Conservation (phyloP, 352 stramenopile species). For the Aphanomyces euteiches region DNA sequence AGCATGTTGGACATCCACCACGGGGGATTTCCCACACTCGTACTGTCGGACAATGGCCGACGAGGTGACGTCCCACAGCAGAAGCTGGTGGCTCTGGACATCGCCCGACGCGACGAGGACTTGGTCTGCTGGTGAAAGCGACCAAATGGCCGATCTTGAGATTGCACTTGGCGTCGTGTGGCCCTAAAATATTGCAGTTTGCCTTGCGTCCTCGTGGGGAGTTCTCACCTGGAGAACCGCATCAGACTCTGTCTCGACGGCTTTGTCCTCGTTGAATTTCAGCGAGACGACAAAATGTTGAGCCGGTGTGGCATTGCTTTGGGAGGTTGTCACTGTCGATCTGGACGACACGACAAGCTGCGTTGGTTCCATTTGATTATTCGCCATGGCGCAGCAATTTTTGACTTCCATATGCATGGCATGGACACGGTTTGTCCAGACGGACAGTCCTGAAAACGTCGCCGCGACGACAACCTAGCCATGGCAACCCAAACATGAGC, state of each 20-base stretch:
- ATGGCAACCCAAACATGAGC: conserved; percentile 16
- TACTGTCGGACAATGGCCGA: conserved; percentile 6
- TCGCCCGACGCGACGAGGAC: conserved; percentile 35
- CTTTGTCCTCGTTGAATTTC: conserved; percentile 3
- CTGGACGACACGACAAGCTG: conserved; percentile 47
- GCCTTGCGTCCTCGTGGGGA: too few species aligned
- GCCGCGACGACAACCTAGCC: conserved; percentile 27
- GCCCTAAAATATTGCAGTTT: conserved; percentile 15
- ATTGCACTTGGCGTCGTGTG: conserved; percentile 45
- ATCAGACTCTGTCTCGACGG: conserved; percentile 31
- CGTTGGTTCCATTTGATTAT: conserved; percentile 33
- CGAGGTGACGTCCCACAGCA: conserved; percentile 34
- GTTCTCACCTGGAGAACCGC: conserved; percentile 28
- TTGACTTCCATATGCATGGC: conserved; percentile 24
- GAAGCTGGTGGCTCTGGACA: conserved; percentile 30
- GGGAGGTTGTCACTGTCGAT: conserved; percentile 19
- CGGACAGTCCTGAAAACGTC: conserved; percentile 31
- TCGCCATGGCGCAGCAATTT: conserved; percentile 21
- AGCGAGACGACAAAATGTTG: conserved; percentile 52
- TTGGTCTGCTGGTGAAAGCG: neutral
- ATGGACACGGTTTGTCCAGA: conserved; percentile 40
- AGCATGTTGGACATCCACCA: conserved; percentile 25
- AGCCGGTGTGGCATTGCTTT: conserved; percentile 23
- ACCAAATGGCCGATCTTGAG: conserved; percentile 48
- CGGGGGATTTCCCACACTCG: neutral